Evolutionary conservation across 177 flowering plant species (phyloP), one percentile per base, ranked within the genome.

Genomic region (Vitis hybrid): DNA sequence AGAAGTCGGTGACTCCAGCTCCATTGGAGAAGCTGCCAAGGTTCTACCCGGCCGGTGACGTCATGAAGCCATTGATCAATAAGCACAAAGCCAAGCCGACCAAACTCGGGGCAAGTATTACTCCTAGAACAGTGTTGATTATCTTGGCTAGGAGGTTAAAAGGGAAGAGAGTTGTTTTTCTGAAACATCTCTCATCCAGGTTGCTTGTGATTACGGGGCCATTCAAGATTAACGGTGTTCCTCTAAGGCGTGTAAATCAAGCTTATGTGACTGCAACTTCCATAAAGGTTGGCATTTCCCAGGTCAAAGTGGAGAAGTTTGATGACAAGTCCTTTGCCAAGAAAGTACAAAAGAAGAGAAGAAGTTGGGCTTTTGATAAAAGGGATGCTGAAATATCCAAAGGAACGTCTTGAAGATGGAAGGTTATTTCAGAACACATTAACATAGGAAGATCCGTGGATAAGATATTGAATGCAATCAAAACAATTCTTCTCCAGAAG

Each of bases 191-290:
- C 20, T n/a, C 88, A 1, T 87, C 88, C 71, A 88, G 89, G 17
- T 68, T 88, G 74, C 87, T 88, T 52, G 67, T 88, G 11, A 80
- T 86, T 15, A 86, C 89, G 90, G 97, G 97, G 11, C 97, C 97
- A 13, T 92, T 86, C 72, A 90, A 87, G 84, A 70, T 93, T 11
- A 93, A 93, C 76, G 94, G 97, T 75, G 98, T 91, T 70, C 97
- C 98, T 14, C 69, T 93, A 24, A 83, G 96, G 61, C 81, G 97
- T 46, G 91, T 91, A 41, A 90, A 90, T 76, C 98, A 93, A 64
- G 67, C 94, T 0, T 93, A 91, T 76, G 93, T 91, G 15, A 87
- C 90, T 76, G 94, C 82, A 3, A 91, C 98, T 51, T 90, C 94
- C 21, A 90, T 94, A 21, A 93, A 90, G 86, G 88, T 91, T 73